Base-by-base conservation (phyloP, 192 early-diverging fungal genomes). In the Coemansia sp. region DNA sequence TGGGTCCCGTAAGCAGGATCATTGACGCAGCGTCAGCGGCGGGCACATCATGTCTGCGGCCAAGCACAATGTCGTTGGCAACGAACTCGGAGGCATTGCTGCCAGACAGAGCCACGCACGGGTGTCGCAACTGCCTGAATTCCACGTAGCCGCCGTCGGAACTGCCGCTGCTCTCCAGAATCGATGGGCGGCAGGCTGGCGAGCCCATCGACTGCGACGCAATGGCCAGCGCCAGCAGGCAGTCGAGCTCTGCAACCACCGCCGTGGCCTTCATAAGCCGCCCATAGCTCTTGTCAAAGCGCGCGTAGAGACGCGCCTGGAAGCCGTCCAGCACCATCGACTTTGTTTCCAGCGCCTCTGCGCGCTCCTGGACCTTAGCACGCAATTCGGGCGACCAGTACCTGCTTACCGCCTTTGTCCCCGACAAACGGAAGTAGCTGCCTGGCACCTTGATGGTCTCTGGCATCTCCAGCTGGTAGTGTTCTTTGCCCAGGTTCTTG, bases 1-100 rank as follows among this genome's bases (percentile, higher is more conserved):
- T 99, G n/a, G 98, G 96, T 21, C 98, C 98, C 0, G 98, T 98
- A 56, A 99, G 77, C 10, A 99, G 83, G 11, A 98, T 90, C 78
- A 98, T 89, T 15, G 76, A 70, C 39, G 81, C 76, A 0, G 66
- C 43, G n/a, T 81, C 85, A 26, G 54, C 69, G 1, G 87, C 87
- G 9, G 12, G 49, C 18, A 38, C 37, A 12, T 26, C 53, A 4
- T 48, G 42, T 18, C 57, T 49, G 39, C 77, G 69, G 7, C 95
- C 95, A 2, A 99, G 85, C 45, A 81, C 69, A 5, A 91, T 90
- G 84, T 99, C 95, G 83, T 99, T 99, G 44, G 98, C 95, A 47
- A 99, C 95, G 72, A 96, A 98, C 69, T 92, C 92, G 1, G 86
- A 81, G 2, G 72, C 72, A 13, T 26, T 26, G 49, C 64, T 60